Percentiles rank a stretch among this genome's conserved stretches.
Evolutionary conservation across 352 stramenopile genomes (phyloP).

Genomic region (Aphanomyces euteiches): DNA sequence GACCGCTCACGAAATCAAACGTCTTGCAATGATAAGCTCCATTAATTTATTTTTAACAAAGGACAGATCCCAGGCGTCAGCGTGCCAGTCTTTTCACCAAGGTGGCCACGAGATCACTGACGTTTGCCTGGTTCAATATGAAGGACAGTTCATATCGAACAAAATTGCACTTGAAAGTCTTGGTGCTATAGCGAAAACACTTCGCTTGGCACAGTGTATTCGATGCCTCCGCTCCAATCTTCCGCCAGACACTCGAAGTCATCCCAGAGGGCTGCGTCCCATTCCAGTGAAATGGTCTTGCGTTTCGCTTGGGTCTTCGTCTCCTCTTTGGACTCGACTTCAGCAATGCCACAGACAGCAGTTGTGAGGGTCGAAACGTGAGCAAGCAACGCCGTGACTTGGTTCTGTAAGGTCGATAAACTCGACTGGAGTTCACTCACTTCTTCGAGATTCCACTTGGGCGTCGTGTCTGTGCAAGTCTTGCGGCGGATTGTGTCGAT

Average conservation of each 20-base stretch:
- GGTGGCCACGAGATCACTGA: no score
- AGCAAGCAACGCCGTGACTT: neutral
- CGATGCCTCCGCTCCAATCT: neutral
- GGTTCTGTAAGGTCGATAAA: slow-evolving; percentile 16
- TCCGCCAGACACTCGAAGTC: neutral
- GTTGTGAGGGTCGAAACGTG: slow-evolving; percentile 4
- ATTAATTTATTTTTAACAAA: no score
- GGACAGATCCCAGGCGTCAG: no score
- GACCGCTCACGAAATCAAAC: no score
- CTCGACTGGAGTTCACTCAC: neutral
- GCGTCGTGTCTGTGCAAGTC: slow-evolving; percentile 26
- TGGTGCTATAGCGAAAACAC: slow-evolving; percentile 1
- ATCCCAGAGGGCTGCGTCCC: neutral
- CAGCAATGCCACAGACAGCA: neutral
- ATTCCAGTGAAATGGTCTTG: neutral
- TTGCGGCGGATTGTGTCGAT: slow-evolving; percentile 26
- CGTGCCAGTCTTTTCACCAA: no score
- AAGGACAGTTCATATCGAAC: no score
- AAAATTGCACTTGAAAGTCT: no score
- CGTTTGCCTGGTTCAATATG: no score
- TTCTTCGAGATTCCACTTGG: slow-evolving; percentile 27
- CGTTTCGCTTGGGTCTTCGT: neutral
- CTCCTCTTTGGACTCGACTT: no score
- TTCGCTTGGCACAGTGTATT: neutral
- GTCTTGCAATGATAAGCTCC: no score